Conservation (phyloP, 2,329 filamentous ascomycete species). For the Cucurbitaria berberidis region DNA sequence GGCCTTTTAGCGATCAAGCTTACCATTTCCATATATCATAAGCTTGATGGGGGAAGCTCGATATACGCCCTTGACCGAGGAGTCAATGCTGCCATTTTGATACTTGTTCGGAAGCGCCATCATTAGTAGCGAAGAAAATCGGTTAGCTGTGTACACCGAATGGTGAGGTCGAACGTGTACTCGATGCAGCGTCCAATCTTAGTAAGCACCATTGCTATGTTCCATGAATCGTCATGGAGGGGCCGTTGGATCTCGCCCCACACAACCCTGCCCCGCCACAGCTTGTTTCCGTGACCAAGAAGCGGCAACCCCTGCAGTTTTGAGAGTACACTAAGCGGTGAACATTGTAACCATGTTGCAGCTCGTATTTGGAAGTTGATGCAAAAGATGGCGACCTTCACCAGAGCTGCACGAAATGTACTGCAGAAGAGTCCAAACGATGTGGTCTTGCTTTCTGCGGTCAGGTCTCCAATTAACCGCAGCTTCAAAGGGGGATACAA, state of each 20-base stretch:
- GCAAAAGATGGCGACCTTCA: conserved; percentile 36
- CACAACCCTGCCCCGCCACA: conserved; percentile 41
- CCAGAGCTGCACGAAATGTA: conserved; percentile 58
- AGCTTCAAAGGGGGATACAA: conserved; percentile 92
- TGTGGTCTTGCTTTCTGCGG: conserved; percentile 88
- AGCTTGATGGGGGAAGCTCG: conserved; percentile 46
- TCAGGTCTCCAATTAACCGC: conserved; percentile 87
- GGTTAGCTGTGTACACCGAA: conserved; percentile 3
- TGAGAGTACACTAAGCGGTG: conserved; percentile 10
- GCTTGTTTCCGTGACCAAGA: conserved; percentile 15
- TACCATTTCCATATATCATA: conserved; percentile 48
- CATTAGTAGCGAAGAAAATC: not conserved
- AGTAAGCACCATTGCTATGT: conserved; percentile 9
- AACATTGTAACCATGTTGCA: conserved; percentile 1
- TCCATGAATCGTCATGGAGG: conserved; percentile 38
- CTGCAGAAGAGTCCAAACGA: conserved; percentile 90
- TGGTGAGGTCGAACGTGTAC: conserved; percentile 5
- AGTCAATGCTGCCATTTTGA: conserved; percentile 44
- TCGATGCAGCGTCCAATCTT: conserved; percentile 7
- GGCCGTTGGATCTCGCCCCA: conserved; percentile 38
- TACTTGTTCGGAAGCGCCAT: conserved; percentile 46
- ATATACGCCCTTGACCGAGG: conserved; percentile 41
- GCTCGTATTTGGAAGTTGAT: not conserved
- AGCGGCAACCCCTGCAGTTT: conserved; percentile 29
- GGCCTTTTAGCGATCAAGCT: not conserved